Conservation (phyloP, 179 eudicot species). For the Sideroxylon spinosum region DNA sequence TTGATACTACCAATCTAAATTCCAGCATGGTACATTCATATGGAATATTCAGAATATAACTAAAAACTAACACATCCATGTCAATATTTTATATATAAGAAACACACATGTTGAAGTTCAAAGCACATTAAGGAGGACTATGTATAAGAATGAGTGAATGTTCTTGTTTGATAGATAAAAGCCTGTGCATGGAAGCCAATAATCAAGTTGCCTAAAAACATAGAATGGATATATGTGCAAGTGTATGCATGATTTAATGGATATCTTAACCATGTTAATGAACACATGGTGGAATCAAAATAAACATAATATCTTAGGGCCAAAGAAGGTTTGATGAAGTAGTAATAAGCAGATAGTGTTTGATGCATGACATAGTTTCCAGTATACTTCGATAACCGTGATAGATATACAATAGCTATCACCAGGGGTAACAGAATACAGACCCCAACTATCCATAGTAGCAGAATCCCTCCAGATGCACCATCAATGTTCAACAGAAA, state of each 20-base stretch:
- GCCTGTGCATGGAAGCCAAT: background rate
- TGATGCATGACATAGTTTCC: slow-evolving; percentile 92
- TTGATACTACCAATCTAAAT: background rate
- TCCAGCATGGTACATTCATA: background rate
- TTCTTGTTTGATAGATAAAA: background rate
- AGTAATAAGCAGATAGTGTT: slow-evolving; percentile 65
- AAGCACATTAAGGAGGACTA: background rate
- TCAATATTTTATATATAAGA: background rate
- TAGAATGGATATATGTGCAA: background rate
- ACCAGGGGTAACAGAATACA: slow-evolving; percentile 83
- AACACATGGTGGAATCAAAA: background rate
- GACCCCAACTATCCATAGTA: slow-evolving; percentile 84
- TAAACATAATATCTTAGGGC: slow-evolving; percentile 66
- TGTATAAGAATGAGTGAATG: background rate
- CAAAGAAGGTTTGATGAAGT: slow-evolving; percentile 80
- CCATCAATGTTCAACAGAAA: slow-evolving; percentile 82
- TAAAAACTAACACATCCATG: background rate
- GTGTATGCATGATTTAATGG: background rate
- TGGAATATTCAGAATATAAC: background rate
- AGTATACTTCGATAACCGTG: slow-evolving; percentile 74
- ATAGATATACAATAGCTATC: slow-evolving; percentile 69
- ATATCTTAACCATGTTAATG: background rate
- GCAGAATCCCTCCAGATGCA: slow-evolving; percentile 74
- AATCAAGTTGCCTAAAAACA: background rate
- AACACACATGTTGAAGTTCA: background rate